A percentile compares a stretch with the other conserved stretches of the same genome.
These are phyloP conservation scores for Aleurites moluccanus DNA, from an alignment of 441 rosid genomes.

Conservation along the genomic window DNA sequence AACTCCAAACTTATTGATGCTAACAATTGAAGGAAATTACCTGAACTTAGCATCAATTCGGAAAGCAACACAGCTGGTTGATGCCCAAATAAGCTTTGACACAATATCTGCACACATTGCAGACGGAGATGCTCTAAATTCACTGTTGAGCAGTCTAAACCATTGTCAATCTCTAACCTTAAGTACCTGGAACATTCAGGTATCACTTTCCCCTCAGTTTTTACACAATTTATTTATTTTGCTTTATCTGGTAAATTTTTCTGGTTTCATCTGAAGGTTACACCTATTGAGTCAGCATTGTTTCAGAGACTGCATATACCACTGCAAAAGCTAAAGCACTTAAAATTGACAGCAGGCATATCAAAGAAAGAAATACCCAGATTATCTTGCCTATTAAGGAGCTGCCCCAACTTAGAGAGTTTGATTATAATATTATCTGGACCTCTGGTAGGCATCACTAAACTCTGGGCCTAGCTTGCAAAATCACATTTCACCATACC, in stretches of 20 bases:
- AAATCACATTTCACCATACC: neutral
- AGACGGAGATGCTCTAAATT: conserved; percentile 13
- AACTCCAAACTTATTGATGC: conserved; percentile 18
- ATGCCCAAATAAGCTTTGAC: conserved; percentile 14
- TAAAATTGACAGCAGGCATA: conserved; percentile 18
- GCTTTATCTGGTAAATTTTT: neutral
- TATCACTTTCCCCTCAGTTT: conserved; percentile 9
- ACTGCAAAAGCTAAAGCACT: conserved; percentile 18
- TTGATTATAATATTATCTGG: conserved; percentile 11
- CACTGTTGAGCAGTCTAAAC: conserved; percentile 16
- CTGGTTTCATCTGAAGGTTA: conserved; percentile 6
- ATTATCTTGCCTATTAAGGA: conserved; percentile 23
- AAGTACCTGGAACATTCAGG: conserved; percentile 26
- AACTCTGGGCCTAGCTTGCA: neutral
- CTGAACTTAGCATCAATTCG: conserved; percentile 10
- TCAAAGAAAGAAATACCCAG: conserved; percentile 21
- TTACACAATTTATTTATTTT: neutral
- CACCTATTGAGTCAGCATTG: conserved; percentile 15
- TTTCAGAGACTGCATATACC: neutral
- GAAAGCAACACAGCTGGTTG: conserved; percentile 17
- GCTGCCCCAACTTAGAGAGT: conserved; percentile 22
- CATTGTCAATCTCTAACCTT: conserved; percentile 19
- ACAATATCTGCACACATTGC: neutral
- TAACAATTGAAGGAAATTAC: conserved; percentile 1
- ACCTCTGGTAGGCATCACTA: conserved; percentile 11